Conservation (phyloP, 345 rosid species). For the Arabidopsis arenosa region DNA sequence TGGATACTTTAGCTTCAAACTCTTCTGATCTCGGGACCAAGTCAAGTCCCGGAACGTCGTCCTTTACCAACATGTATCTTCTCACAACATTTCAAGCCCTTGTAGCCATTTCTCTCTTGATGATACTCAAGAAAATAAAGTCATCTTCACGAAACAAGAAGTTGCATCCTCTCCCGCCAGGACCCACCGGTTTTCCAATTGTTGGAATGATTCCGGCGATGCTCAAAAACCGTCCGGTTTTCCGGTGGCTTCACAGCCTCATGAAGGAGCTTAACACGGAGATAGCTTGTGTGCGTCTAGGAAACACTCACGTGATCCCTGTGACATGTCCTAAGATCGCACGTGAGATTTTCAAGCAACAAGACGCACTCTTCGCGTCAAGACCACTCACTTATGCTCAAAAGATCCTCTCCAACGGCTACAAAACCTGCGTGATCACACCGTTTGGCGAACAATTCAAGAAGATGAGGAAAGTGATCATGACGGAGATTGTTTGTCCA, state of each 20-base stretch:
- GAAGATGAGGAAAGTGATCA: conserved; percentile 48
- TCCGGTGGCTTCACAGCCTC: conserved; percentile 47
- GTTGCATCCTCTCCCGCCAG: conserved; percentile 48
- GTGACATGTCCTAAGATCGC: conserved; percentile 49
- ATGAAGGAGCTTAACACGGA: conserved; percentile 49
- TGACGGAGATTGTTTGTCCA: conserved; percentile 46
- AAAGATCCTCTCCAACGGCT: conserved; percentile 35
- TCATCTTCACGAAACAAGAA: conserved; percentile 26
- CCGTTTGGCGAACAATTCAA: conserved; percentile 52
- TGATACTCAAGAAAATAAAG: conserved; percentile 38
- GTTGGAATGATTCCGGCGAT: conserved; percentile 45
- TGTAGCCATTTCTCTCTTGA: conserved; percentile 16
- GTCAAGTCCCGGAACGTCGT: background rate
- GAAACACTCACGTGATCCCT: conserved; percentile 48
- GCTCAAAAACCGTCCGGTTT: conserved; percentile 42
- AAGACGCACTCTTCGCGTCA: conserved; percentile 48
- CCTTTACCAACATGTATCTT: conserved; percentile 32
- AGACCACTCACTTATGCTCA: conserved; percentile 44
- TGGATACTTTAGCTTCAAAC: conserved; percentile 41
- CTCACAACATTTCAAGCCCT: conserved; percentile 39
- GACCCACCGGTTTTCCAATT: conserved; percentile 49
- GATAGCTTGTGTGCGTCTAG: conserved; percentile 52
- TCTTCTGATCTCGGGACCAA: conserved; percentile 35
- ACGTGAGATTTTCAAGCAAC: conserved; percentile 45
- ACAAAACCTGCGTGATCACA: conserved; percentile 32